Evolutionary conservation across 495 filamentous ascomycete species (phyloP), one percentile per base, ranked within the genome.

Genomic region (Immersiella caudata): DNA sequence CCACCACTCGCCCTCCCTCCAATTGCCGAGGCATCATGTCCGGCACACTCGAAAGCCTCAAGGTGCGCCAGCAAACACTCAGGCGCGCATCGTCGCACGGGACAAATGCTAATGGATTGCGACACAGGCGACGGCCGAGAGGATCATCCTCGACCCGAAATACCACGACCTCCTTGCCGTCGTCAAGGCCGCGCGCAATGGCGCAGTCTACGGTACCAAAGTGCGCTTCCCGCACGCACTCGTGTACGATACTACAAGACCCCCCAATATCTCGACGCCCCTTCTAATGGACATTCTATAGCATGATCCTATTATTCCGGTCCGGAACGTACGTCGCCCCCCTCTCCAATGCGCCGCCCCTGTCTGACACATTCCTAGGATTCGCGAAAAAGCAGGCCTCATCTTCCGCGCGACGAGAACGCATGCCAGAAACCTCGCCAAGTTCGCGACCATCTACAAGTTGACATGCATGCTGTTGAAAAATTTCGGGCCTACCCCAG

Each of bases 151-250:
- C 46, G 87, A 98, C 77, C 93, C 94, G 3, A 81, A 87, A 67
- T 90, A 97, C 78, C 90, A 92, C 65, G 92, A 93, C 71, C 73
- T 93, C 61, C 86, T 99, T 27, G 84, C 91, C 26, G 82, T 99
- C 70, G 66, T 94, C 73, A 99, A 99, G 82, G 92, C 86, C 68
- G 88, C 93, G 58, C 93, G 95, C 78, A 99, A 98, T 90, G 95
- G 95, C 77, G 88, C 93, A 68, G 92, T 97, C 66, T 99, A 98
- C 81, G 95, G 95, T 27, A 88, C 93, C 71, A 99, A 98, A 87
- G 92, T 99, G 77, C 93, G 95, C 69, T 97, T 98, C 83, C 95
- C 95, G 72, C 95, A 99, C 81, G 95, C 95, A 61, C 86, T 99
- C 67, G 95, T 99, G 90, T 93, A 87, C 67, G 83, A 68, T 33